Evolutionary conservation across 441 rosid species (phyloP).

Genomic region (Gossypium trilobum): DNA sequence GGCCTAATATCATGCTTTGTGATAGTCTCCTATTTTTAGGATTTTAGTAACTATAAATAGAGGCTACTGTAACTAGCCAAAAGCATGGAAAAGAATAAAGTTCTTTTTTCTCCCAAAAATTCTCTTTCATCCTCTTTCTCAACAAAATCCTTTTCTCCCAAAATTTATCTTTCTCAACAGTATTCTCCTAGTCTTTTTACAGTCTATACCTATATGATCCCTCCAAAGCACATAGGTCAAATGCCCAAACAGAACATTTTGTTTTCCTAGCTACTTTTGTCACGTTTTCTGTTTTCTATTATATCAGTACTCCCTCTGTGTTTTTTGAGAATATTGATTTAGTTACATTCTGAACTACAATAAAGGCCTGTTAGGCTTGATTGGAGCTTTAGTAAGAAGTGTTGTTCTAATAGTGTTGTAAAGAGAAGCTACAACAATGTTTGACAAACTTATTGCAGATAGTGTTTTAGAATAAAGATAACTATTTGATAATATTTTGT

Average conservation of each 20-base stretch:
- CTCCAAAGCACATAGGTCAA: not conserved
- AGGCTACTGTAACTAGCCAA: not conserved
- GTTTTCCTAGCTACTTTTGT: not conserved
- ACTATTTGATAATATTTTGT: not conserved
- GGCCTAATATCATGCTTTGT: not conserved
- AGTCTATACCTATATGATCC: not conserved
- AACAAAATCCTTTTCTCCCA: not conserved
- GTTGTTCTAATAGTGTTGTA: not conserved
- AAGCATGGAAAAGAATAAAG: not conserved
- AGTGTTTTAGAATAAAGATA: not conserved
- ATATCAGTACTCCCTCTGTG: not conserved
- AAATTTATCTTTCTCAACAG: not conserved
- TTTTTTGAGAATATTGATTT: not conserved
- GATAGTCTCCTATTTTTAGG: not conserved
- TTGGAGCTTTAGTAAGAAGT: not conserved
- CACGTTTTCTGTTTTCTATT: not conserved
- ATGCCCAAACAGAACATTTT: not conserved
- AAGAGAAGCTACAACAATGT: not conserved
- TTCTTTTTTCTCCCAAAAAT: not conserved
- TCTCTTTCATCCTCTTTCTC: not conserved
- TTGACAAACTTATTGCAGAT: not conserved
- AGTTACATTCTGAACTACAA: not conserved
- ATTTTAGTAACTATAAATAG: not conserved
- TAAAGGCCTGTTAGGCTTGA: not conserved
- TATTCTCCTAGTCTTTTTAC: not conserved